These are phyloP conservation scores for Meripilus lineatus DNA, from an alignment of 1,284 basidiomycete genomes.

Conservation along the genomic window DNA sequence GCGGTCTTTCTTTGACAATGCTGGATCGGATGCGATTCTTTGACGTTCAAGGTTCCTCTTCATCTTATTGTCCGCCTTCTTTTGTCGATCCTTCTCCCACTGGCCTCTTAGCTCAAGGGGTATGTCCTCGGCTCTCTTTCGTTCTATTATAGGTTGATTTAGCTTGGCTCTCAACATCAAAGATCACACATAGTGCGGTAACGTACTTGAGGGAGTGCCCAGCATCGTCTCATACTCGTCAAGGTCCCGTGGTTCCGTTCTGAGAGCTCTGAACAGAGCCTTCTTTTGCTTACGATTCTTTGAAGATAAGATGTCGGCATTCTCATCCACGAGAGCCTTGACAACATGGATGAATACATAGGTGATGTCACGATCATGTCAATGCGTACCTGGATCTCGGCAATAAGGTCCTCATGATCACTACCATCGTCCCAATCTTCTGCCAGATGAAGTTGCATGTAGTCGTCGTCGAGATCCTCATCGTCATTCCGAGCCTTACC, in stretches of 20 bases:
- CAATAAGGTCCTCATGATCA: conserved; percentile 61
- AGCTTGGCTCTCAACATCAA: background rate
- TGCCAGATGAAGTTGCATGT: conserved; percentile 25
- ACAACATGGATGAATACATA: conserved; percentile 1
- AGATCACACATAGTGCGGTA: background rate
- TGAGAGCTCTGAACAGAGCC: conserved; percentile 58
- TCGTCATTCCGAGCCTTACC: conserved; percentile 42
- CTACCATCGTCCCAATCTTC: conserved; percentile 53
- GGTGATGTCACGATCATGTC: background rate
- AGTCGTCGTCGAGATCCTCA: conserved; percentile 22
- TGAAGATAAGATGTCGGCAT: conserved; percentile 31
- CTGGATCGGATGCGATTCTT: conserved; percentile 50
- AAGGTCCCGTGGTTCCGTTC: conserved; percentile 52
- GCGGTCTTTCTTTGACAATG: conserved; percentile 51
- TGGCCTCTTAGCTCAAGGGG: conserved; percentile 62
- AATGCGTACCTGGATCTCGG: conserved; percentile 52
- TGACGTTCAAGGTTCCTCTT: conserved; percentile 56
- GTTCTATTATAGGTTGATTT: conserved; percentile 38
- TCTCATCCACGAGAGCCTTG: conserved; percentile 43
- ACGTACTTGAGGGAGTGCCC: conserved; percentile 24
- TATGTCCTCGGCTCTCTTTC: conserved; percentile 55
- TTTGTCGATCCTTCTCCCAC: conserved; percentile 78
- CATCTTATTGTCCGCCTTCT: conserved; percentile 76
- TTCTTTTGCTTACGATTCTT: conserved; percentile 50
- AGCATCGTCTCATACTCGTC: conserved; percentile 26